Evolutionary conservation across 768 basidiomycete species (phyloP).

Genomic region (Kwoniella newhampshirensis): DNA sequence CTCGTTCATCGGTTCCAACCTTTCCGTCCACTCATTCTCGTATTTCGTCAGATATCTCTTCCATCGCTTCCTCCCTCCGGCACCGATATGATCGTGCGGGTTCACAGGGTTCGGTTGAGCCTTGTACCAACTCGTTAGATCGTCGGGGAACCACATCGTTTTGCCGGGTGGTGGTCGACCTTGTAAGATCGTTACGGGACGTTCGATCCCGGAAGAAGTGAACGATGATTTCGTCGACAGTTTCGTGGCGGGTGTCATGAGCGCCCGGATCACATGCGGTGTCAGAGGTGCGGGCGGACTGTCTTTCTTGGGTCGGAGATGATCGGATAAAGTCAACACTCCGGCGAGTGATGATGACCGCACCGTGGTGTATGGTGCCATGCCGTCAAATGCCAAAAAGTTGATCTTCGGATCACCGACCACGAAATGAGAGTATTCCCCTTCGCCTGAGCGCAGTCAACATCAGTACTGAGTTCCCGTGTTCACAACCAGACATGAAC

Average conservation of each 20-base stretch:
- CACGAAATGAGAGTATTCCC: slow-evolving; percentile 24
- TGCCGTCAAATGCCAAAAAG: slow-evolving; percentile 18
- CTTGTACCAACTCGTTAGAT: slow-evolving; percentile 14
- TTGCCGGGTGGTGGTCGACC: neutral
- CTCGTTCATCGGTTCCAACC: slow-evolving; percentile 22
- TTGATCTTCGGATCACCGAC: slow-evolving; percentile 25
- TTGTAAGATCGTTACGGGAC: neutral
- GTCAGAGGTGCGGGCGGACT: slow-evolving; percentile 1
- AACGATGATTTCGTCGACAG: slow-evolving; percentile 1
- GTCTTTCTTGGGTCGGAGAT: neutral
- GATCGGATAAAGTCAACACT: slow-evolving; percentile 3
- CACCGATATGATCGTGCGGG: too few relatives aligned
- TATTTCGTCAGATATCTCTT: slow-evolving; percentile 9
- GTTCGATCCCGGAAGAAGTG: slow-evolving; percentile 14
- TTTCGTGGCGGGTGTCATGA: neutral
- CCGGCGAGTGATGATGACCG: slow-evolving; percentile 2
- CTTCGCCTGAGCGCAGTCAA: slow-evolving; percentile 21
- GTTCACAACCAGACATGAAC: too few relatives aligned
- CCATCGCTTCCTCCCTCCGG: slow-evolving; percentile 8
- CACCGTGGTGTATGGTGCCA: neutral
- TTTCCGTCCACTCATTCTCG: slow-evolving; percentile 19
- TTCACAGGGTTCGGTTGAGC: neutral
- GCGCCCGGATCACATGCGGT: neutral
- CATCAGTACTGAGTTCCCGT: neutral
- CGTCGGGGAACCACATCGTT: slow-evolving; percentile 14